phyloP scores from a whole-genome alignment of 176 grass and related monocot genomes.

The Neostapfia colusana region DNA sequence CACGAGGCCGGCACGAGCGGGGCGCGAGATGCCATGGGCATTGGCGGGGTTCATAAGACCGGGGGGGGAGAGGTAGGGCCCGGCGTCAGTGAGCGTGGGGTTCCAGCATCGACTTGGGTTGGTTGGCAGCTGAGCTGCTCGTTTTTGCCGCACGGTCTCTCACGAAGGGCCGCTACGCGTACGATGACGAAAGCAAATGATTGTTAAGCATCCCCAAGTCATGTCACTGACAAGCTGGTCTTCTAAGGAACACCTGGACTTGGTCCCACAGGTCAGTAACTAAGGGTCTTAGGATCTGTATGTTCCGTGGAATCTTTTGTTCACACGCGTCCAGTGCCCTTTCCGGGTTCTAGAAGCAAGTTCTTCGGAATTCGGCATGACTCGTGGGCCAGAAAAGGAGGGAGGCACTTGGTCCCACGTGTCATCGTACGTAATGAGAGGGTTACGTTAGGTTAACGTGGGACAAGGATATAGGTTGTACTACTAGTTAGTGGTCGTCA shows the following conservation, averaged over 20 bases:
- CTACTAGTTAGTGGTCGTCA: neutral
- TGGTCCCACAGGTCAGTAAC: neutral
- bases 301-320: no score
- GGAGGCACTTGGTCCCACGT: neutral
- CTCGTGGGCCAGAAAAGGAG: neutral
- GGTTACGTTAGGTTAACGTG: neutral
- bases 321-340: neutral
- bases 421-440: neutral
- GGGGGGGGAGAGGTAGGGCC: neutral
- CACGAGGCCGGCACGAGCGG: conserved; percentile 12
- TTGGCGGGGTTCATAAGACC: neutral
- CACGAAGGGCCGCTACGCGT: neutral
- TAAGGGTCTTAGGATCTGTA: no score
- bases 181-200: neutral
- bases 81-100: neutral
- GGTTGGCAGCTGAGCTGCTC: conserved; percentile 40
- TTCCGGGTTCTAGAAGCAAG: neutral
- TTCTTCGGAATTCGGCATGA: neutral
- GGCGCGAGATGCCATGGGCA: conserved; percentile 15
- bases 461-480: neutral
- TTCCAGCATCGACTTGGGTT: neutral
- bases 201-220: neutral
- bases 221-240: neutral
- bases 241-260: rapidly evolving
- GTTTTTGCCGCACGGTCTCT: neutral